phyloP scores from a whole-genome alignment of 768 basidiomycete genomes.

The Tylopilus rubrobrunneus region DNA sequence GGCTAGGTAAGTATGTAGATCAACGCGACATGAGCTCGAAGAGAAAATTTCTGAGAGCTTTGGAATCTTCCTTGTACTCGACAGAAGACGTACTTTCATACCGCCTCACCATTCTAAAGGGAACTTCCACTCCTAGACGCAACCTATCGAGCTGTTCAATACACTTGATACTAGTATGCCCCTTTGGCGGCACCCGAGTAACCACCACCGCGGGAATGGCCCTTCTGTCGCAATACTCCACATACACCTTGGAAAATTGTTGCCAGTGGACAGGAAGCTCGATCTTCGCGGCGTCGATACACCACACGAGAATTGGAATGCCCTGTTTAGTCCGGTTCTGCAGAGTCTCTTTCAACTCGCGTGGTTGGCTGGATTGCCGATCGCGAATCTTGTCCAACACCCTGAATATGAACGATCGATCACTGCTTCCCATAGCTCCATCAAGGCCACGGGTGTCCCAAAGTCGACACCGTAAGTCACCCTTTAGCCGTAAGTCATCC shows the following conservation, averaged over 20 bases:
- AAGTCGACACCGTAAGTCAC: slow-evolving; percentile 10
- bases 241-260: slow-evolving; percentile 1
- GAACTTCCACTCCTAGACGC: background rate
- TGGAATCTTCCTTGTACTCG: no score
- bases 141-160: slow-evolving; percentile 10
- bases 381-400: slow-evolving; percentile 11
- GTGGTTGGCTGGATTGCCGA: slow-evolving; percentile 10
- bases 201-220: slow-evolving; percentile 21
- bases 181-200: background rate
- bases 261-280: no score
- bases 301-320: slow-evolving; percentile 16
- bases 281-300: slow-evolving; percentile 7
- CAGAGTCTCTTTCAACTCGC: slow-evolving; percentile 17
- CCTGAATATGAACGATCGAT: slow-evolving; percentile 6
- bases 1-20: no score
- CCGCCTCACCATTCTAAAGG: no score
- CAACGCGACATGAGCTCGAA: no score
- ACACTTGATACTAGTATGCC: slow-evolving; percentile 8
- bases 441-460: slow-evolving; percentile 28
- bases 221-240: slow-evolving; percentile 20
- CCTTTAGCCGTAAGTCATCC: no score
- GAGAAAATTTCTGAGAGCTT: no score
- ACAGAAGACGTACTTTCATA: no score
- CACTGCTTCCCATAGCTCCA: slow-evolving; percentile 13
- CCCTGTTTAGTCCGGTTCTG: no score